phyloP scores from a whole-genome alignment of 148 eudicot species.

The Vaccinium myrtillus region DNA sequence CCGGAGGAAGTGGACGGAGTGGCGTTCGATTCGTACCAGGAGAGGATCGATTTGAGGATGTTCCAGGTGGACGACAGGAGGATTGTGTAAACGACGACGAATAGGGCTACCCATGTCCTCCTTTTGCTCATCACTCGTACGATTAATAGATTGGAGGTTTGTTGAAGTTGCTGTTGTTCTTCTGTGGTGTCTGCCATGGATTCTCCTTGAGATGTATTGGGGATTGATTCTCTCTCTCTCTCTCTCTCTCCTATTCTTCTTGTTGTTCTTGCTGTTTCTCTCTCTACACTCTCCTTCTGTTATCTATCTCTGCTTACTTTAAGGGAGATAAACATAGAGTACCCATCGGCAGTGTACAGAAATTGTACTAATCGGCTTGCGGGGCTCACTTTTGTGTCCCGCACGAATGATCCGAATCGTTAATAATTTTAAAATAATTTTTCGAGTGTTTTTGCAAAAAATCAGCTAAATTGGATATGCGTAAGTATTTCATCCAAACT shows the following conservation, averaged over 20 bases:
- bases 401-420: too few species aligned
- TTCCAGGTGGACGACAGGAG: constrained; percentile 46
- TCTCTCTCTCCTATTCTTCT: background rate
- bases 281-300: background rate
- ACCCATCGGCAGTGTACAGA: too few species aligned
- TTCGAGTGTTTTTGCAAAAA: too few species aligned
- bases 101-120: constrained; percentile 48
- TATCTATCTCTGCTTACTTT: background rate
- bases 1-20: constrained; percentile 15
- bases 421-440: too few species aligned
- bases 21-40: constrained; percentile 38
- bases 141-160: constrained; percentile 18
- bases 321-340: too few species aligned
- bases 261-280: constrained; percentile 4
- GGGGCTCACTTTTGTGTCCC: too few species aligned
- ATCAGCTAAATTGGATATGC: too few species aligned
- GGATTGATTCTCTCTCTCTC: background rate
- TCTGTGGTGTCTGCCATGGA: constrained; percentile 11
- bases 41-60: constrained; percentile 40
- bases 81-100: constrained; percentile 34
- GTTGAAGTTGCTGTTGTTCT: background rate
- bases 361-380: too few species aligned
- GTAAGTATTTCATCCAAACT: too few species aligned
- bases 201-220: background rate
- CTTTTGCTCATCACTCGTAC: constrained; percentile 45